Percentiles rank a stretch among this genome's conserved stretches.
phyloP scores from a whole-genome alignment of 2,329 filamentous ascomycete genomes.

The Lachnellula suecica region DNA sequence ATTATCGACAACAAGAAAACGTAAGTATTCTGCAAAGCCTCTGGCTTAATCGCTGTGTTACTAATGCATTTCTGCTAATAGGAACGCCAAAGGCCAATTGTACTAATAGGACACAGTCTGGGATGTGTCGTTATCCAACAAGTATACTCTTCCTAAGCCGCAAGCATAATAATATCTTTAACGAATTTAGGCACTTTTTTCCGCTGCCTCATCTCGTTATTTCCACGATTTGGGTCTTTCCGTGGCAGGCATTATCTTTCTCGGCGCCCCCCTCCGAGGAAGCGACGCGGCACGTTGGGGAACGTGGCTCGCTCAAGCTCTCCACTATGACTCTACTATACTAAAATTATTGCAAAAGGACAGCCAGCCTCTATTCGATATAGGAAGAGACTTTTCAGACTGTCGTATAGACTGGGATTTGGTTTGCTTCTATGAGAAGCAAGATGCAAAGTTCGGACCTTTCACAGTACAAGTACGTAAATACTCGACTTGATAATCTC shows the following conservation, averaged over 20 bases:
- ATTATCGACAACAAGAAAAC: slow-evolving; percentile 11
- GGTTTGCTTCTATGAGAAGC: slow-evolving; percentile 12
- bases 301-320: slow-evolving; percentile 1
- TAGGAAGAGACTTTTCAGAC: slow-evolving; percentile 8
- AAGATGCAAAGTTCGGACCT: not conserved
- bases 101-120: slow-evolving; percentile 21
- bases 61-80: slow-evolving; percentile 4
- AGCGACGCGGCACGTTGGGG: slow-evolving; percentile 7
- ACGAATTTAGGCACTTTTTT: slow-evolving; percentile 13
- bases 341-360: slow-evolving; percentile 11
- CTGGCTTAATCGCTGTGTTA: not conserved
- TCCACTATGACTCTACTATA: not conserved
- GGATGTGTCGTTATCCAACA: slow-evolving; percentile 17
- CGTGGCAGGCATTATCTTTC: slow-evolving; percentile 16
- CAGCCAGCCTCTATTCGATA: slow-evolving; percentile 1
- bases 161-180: not conserved
- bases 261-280: slow-evolving; percentile 18
- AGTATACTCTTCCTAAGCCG: slow-evolving; percentile 1
- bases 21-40: slow-evolving; percentile 6
- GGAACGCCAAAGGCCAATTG: slow-evolving; percentile 13
- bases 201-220: slow-evolving; percentile 1
- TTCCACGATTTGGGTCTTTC: slow-evolving; percentile 14
- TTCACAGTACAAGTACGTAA: too few species aligned
- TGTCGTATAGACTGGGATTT: slow-evolving; percentile 5
- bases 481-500: too few species aligned